phyloP scores from a whole-genome alignment of 306 rosid genomes.

The Castanea mollissima region DNA sequence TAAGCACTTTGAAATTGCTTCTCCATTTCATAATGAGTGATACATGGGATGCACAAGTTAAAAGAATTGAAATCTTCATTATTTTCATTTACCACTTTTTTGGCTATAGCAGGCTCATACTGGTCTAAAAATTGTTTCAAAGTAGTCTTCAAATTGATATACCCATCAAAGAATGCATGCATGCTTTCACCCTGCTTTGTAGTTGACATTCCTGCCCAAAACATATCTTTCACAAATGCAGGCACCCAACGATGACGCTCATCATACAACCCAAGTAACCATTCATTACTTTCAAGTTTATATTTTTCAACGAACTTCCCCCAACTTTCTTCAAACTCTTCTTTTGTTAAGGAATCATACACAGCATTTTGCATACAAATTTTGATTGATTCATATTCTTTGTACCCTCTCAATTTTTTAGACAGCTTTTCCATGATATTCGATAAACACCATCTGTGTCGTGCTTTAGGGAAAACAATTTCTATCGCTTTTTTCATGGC shows the following conservation, averaged over 20 bases:
- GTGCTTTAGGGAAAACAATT: slow-evolving; percentile 20
- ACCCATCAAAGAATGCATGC: slow-evolving; percentile 15
- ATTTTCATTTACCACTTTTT: neutral
- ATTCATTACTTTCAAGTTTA: too few species aligned
- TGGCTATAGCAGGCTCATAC: slow-evolving; percentile 3
- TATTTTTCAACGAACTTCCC: too few species aligned
- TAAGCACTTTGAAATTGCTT: slow-evolving; percentile 2
- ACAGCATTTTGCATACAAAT: neutral
- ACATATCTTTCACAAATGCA: neutral
- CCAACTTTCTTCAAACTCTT: too few species aligned
- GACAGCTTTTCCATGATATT: slow-evolving; percentile 21
- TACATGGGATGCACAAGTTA: neutral
- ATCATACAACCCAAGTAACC: too few species aligned
- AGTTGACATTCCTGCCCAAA: slow-evolving; percentile 15
- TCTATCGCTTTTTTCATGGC: too few species aligned
- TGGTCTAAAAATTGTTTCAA: neutral
- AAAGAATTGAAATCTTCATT: slow-evolving; percentile 3
- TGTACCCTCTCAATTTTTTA: slow-evolving; percentile 11
- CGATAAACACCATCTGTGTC: slow-evolving; percentile 32
- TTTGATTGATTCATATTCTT: slow-evolving; percentile 19
- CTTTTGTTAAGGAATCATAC: neutral
- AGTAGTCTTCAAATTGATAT: neutral
- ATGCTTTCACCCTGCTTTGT: neutral
- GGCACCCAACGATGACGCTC: neutral
- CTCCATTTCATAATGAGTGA: slow-evolving; percentile 10